phyloP scores from a whole-genome alignment of 2,329 filamentous ascomycete species.

The Neocucurbitaria cava region DNA sequence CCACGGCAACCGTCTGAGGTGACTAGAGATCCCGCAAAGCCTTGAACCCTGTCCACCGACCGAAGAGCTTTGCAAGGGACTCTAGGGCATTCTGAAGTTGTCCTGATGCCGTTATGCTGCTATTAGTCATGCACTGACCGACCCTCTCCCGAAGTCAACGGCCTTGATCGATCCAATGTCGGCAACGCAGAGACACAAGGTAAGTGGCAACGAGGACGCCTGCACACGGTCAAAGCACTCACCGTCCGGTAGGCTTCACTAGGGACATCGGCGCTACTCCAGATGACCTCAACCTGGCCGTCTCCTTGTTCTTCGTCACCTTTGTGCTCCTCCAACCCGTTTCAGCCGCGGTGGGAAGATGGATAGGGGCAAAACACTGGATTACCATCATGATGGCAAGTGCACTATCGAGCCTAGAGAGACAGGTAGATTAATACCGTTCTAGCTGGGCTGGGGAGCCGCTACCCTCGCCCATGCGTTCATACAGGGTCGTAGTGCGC shows the following conservation, averaged over 20 bases:
- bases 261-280: constrained; percentile 27
- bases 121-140: not conserved
- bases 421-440: not conserved
- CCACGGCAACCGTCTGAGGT: not conserved
- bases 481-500: constrained; percentile 20
- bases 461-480: constrained; percentile 33
- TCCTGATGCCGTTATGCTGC: not conserved
- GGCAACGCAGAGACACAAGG: constrained; percentile 37
- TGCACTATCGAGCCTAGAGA: not conserved
- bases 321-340: constrained; percentile 33
- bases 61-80: not conserved
- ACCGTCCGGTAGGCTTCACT: constrained; percentile 22
- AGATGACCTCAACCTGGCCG: constrained; percentile 32
- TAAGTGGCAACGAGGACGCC: constrained; percentile 8
- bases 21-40: not conserved
- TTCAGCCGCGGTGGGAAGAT: constrained; percentile 27
- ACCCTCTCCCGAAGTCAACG: constrained; percentile 16
- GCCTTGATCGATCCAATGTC: constrained; percentile 32
- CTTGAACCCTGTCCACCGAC: not conserved
- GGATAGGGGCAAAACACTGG: constrained; percentile 29
- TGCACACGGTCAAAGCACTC: not conserved
- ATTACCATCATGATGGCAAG: constrained; percentile 26
- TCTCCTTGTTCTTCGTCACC: constrained; percentile 33
- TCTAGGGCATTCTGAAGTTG: not conserved
- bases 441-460: constrained; percentile 32